A percentile compares a stretch with the other conserved stretches of the same genome.
Evolutionary conservation across 1,284 basidiomycete species (phyloP).

Genomic region (Lignosus rhinocerotis): DNA sequence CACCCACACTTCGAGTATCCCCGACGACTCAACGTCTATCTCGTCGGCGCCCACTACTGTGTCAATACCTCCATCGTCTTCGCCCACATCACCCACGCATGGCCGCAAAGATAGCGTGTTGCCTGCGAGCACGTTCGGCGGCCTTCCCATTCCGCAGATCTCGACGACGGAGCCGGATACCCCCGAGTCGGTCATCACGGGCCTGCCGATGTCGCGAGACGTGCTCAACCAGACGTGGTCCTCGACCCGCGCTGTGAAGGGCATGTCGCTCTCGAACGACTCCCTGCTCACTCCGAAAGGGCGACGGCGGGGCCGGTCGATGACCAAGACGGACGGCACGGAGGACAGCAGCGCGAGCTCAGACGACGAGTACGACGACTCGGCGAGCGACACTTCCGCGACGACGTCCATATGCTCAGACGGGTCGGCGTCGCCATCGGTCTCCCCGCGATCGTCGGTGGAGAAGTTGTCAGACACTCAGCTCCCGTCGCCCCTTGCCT

Average conservation of each 20-base stretch:
- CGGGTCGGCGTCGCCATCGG: slow-evolving; percentile 40
- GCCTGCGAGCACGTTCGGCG: slow-evolving; percentile 32
- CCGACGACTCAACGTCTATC: slow-evolving; percentile 27
- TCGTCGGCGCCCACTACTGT: slow-evolving; percentile 32
- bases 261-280: slow-evolving; percentile 24
- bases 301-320: slow-evolving; percentile 25
- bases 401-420: slow-evolving; percentile 32
- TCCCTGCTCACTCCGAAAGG: slow-evolving; percentile 28
- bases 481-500: slow-evolving; percentile 21
- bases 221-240: slow-evolving; percentile 10
- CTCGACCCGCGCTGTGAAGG: slow-evolving; percentile 10
- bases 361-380: slow-evolving; percentile 38
- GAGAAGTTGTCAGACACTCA: slow-evolving; percentile 23
- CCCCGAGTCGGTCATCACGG: slow-evolving; percentile 25
- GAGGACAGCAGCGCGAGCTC: slow-evolving; percentile 44
- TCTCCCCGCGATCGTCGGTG: slow-evolving; percentile 35
- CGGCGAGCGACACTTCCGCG: slow-evolving; percentile 33
- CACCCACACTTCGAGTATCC: slow-evolving; percentile 24
- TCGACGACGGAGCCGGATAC: slow-evolving; percentile 51
- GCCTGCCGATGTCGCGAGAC: neutral
- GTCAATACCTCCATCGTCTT: slow-evolving; percentile 18
- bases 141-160: slow-evolving; percentile 52
- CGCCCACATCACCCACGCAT: neutral
- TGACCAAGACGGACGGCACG: slow-evolving; percentile 10
- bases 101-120: slow-evolving; percentile 10